Base-by-base conservation (phyloP, 345 rosid species). In the Microthlaspi erraticum region DNA sequence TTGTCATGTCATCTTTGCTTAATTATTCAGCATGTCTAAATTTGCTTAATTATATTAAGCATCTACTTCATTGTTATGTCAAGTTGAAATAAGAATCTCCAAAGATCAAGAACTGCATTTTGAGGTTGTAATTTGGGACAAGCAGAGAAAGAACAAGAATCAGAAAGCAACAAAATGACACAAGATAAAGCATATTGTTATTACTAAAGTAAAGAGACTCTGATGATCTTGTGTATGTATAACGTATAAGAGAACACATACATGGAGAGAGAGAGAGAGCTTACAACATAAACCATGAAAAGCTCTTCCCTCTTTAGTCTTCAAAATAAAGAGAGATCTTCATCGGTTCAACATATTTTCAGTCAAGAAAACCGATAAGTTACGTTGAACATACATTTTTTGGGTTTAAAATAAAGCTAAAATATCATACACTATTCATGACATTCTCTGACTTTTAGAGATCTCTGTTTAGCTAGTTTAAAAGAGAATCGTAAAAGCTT, bases 281-380 rank as follows among this genome's bases (percentile, higher is more conserved):
- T 72, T 63, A 45, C 70, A 63, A 55, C 41, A 71, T 52, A 57
- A 75, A 71, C 66, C 72, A 60, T 52, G 60, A 55, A 53, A 70
- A 70, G 58, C 31, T 11, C 53, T 39, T 48, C 12, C 26, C 56
- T 59, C 19, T 50, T 51, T 1, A 10, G 44, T 64, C 77, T 46
- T 64, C 12, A 55, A 37, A 66, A 72, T 66, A 74, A 59, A 73
- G n/a, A n/a, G n/a, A n/a, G n/a, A n/a, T n/a, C n/a, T n/a, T n/a
- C n/a, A n/a, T n/a, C n/a, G n/a, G n/a, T n/a, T n/a, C n/a, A n/a
- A n/a, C n/a, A n/a, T n/a, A n/a, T n/a, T n/a, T n/a, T n/a, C n/a
- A n/a, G n/a, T n/a, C n/a, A n/a, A n/a, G n/a, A n/a, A n/a, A n/a
- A n/a, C n/a, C n/a, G n/a, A n/a, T n/a, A n/a, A n/a, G n/a, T n/a